phyloP scores from a whole-genome alignment of 441 rosid species.

The Adansonia grandidieri region DNA sequence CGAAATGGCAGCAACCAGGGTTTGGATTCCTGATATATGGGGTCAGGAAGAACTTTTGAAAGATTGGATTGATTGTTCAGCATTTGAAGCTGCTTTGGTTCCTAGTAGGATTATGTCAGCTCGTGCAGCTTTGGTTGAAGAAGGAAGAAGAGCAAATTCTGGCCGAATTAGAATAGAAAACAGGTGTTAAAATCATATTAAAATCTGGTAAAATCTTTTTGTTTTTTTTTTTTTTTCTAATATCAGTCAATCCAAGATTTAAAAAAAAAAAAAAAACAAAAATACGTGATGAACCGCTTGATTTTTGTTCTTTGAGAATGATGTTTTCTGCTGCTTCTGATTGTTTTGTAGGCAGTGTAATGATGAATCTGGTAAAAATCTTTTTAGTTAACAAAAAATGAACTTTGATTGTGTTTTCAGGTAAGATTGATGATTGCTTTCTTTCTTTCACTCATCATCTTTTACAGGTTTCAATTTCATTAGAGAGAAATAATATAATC shows the following conservation, averaged over 20 bases:
- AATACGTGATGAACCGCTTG: not conserved
- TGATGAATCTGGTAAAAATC: constrained; percentile 12
- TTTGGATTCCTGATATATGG: constrained; percentile 93
- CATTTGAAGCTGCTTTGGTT: constrained; percentile 58
- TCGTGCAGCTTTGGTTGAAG: constrained; percentile 61
- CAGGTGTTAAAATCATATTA: constrained; percentile 48
- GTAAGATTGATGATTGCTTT: not conserved
- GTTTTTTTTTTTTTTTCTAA: not conserved
- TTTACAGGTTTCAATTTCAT: no score
- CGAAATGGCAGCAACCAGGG: constrained; percentile 64
- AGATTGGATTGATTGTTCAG: constrained; percentile 78
- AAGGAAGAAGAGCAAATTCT: constrained; percentile 59
- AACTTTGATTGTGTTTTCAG: not conserved
- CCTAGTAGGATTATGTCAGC: constrained; percentile 60
- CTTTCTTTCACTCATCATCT: not conserved
- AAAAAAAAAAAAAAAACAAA: not conserved
- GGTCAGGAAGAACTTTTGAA: constrained; percentile 81
- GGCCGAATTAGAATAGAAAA: constrained; percentile 50
- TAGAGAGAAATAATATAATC: no score
- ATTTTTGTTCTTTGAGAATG: not conserved
- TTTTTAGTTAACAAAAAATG: not conserved
- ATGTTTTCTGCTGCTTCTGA: not conserved
- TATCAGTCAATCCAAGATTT: not conserved
- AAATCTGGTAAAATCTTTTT: not conserved
- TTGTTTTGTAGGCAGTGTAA: constrained; percentile 1